Evolutionary conservation across 2,329 filamentous ascomycete species (phyloP).

Genomic region (Ceratocystis harringtonii): DNA sequence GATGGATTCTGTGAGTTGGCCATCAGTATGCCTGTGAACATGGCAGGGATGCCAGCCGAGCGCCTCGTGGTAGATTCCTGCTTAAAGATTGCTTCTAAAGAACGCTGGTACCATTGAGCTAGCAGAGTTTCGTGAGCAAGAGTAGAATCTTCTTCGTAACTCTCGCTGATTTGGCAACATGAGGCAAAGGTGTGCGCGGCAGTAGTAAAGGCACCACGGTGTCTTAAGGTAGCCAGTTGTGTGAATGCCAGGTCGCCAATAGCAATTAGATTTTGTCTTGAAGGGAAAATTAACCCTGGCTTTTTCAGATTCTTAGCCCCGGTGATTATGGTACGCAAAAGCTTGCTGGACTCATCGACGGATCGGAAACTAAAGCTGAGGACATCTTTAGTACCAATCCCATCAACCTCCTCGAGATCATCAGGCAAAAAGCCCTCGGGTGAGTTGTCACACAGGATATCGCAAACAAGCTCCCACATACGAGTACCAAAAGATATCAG

Average conservation of each 20-base stretch:
- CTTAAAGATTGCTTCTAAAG: constrained; percentile 53
- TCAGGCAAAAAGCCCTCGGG: constrained; percentile 77
- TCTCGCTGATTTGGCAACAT: constrained; percentile 54
- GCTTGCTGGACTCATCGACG: constrained; percentile 78
- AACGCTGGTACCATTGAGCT: constrained; percentile 56
- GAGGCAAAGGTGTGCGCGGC: constrained; percentile 75
- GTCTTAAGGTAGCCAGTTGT: constrained; percentile 68
- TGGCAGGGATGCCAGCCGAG: constrained; percentile 79
- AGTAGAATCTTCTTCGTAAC: constrained; percentile 25
- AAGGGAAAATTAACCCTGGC: constrained; percentile 32
- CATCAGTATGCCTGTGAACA: constrained; percentile 67
- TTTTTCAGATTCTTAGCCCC: constrained; percentile 36
- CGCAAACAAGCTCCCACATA: constrained; percentile 64
- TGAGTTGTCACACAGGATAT: constrained; percentile 80
- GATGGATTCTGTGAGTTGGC: constrained; percentile 44
- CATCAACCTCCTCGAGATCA: constrained; percentile 55
- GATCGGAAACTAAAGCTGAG: constrained; percentile 91
- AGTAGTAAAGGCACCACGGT: constrained; percentile 85
- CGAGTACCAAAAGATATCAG: constrained; percentile 41
- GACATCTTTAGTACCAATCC: constrained; percentile 70
- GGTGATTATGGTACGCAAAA: constrained; percentile 48
- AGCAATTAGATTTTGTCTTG: constrained; percentile 40
- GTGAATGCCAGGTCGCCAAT: constrained; percentile 65
- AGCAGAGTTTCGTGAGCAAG: constrained; percentile 33
- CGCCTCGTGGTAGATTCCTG: constrained; percentile 73